These are phyloP conservation scores for Jimgerdemannia lactiflua DNA, from an alignment of 192 early-diverging fungal genomes.

Conservation along the genomic window DNA sequence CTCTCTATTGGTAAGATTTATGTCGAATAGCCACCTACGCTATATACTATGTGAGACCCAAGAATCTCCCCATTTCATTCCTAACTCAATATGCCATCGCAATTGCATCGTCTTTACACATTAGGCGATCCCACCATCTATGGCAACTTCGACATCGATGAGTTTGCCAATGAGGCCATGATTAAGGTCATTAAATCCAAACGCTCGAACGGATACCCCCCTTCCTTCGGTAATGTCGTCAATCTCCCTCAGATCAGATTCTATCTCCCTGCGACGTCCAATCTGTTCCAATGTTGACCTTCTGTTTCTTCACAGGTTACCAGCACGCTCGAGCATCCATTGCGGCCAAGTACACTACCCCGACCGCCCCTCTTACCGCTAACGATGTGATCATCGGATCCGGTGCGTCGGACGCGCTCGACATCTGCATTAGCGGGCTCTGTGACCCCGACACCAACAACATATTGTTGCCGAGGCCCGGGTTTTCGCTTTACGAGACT, in stretches of 20 bases:
- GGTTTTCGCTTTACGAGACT: conserved; percentile 86
- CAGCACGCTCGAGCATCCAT: conserved; percentile 69
- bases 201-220: conserved; percentile 82
- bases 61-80: background rate
- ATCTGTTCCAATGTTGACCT: background rate
- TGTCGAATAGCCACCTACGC: background rate
- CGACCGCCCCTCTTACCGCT: conserved; percentile 68
- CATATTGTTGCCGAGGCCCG: conserved; percentile 82
- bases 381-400: conserved; percentile 80
- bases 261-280: background rate
- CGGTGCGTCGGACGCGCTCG: conserved; percentile 76
- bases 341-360: conserved; percentile 62
- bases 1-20: conserved; percentile 47
- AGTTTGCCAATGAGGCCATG: conserved; percentile 68
- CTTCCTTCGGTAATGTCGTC: conserved; percentile 58
- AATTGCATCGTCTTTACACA: background rate
- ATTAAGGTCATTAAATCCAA: conserved; percentile 61
- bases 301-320: conserved; percentile 21
- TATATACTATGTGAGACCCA: conserved; percentile 1
- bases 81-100: background rate
- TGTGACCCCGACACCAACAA: conserved; percentile 69
- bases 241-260: background rate
- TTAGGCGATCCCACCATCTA: conserved; percentile 84
- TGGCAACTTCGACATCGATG: conserved; percentile 86
- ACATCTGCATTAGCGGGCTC: conserved; percentile 70